These are phyloP conservation scores for Floccularia luteovirens DNA, from an alignment of 768 basidiomycete species.

Conservation along the genomic window DNA sequence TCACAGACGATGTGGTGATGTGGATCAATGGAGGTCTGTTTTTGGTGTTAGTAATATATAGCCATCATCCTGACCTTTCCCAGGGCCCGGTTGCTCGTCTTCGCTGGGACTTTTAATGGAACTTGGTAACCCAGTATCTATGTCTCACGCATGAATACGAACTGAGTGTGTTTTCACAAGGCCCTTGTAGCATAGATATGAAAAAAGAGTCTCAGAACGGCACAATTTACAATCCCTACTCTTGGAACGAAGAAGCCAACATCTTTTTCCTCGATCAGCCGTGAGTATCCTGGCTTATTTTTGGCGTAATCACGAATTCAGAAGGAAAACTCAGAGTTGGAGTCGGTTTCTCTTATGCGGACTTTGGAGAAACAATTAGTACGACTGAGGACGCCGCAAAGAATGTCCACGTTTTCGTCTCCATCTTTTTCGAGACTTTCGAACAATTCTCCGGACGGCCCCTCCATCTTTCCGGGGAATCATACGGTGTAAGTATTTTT, in stretches of 20 bases:
- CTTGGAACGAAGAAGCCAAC: constrained; percentile 61
- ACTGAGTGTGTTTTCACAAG: constrained; percentile 10
- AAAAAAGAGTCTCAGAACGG: constrained; percentile 45
- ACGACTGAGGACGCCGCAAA: constrained; percentile 74
- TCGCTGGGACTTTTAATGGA: constrained; percentile 67
- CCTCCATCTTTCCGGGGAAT: constrained; percentile 74
- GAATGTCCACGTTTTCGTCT: constrained; percentile 68
- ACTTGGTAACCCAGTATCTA: constrained; percentile 36
- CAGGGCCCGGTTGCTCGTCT: constrained; percentile 50
- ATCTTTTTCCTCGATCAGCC: constrained; percentile 72
- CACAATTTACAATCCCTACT: constrained; percentile 55
- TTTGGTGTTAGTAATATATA: constrained; percentile 5
- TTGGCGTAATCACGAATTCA: constrained; percentile 1
- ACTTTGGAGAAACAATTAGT: constrained; percentile 52
- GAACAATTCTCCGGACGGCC: constrained; percentile 58
- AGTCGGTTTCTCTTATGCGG: constrained; percentile 68
- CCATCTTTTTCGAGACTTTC: constrained; percentile 79
- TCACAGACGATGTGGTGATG: constrained; percentile 56
- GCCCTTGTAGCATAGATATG: constrained; percentile 48
- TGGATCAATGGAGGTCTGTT: constrained; percentile 57
- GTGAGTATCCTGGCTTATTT: constrained; percentile 12
- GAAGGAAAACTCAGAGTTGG: constrained; percentile 35
- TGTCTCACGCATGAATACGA: background rate
- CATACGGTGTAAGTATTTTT: constrained; percentile 48
- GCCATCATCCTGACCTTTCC: background rate